phyloP scores from a whole-genome alignment of 306 rosid genomes.

The Vicia sativa region DNA sequence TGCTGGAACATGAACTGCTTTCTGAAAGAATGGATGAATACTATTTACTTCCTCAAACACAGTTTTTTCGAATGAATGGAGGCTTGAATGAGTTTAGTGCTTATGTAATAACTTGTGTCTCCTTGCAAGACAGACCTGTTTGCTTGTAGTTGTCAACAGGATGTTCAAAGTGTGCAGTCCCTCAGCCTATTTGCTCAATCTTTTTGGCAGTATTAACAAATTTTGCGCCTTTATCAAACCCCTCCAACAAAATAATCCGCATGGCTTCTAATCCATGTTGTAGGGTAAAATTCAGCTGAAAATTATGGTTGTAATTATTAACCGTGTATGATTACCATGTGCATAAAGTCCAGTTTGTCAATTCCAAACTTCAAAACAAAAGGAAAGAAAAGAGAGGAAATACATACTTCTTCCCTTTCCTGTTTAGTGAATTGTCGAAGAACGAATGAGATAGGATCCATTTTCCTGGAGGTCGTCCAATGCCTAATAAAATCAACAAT shows the following conservation, averaged over 20 bases:
- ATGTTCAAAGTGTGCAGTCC: conserved; percentile 24
- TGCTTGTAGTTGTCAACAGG: conserved; percentile 35
- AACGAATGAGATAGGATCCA: conserved; percentile 78
- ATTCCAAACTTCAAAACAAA: background rate
- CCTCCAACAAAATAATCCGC: conserved; percentile 81
- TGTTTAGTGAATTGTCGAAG: conserved; percentile 78
- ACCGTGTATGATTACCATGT: conserved; percentile 32
- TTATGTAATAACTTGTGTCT: conserved; percentile 34
- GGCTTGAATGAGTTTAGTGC: conserved; percentile 24
- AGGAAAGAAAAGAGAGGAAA: conserved; percentile 6
- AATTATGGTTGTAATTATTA: conserved; percentile 19
- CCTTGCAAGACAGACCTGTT: conserved; percentile 14
- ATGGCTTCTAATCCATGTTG: conserved; percentile 72
- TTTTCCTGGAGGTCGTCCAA: conserved; percentile 59
- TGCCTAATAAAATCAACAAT: conserved; percentile 42
- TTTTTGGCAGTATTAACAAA: conserved; percentile 51
- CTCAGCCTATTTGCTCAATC: conserved; percentile 47
- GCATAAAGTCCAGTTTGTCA: conserved; percentile 5
- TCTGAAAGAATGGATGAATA: conserved; percentile 39
- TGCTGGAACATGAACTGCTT: no score
- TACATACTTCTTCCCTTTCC: conserved; percentile 73
- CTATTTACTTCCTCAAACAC: conserved; percentile 15
- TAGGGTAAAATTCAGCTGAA: conserved; percentile 80
- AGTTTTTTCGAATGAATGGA: background rate
- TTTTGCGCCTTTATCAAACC: conserved; percentile 71